Conservation (phyloP, 495 filamentous ascomycete genomes). For the Penicillium riverlandense region DNA sequence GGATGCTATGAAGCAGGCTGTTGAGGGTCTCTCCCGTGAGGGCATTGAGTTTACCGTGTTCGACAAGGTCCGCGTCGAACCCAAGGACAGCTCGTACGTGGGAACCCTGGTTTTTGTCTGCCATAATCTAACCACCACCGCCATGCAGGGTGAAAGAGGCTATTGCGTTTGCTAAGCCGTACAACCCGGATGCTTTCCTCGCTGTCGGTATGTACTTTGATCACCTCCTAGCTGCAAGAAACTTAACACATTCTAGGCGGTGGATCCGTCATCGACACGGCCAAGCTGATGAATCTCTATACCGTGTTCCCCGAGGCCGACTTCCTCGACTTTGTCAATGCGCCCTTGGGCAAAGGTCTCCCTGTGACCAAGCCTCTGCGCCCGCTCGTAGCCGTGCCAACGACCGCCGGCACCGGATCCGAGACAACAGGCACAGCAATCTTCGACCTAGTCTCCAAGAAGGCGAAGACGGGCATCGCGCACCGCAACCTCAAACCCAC, state of each 20-base stretch:
- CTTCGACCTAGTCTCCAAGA: conserved; percentile 84
- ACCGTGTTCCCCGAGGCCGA: conserved; percentile 78
- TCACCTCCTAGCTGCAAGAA: not conserved
- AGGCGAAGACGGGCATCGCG: conserved; percentile 90
- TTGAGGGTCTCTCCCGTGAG: conserved; percentile 67
- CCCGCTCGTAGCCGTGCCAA: conserved; percentile 88
- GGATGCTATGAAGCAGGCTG: conserved; percentile 76
- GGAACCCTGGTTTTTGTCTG: not conserved
- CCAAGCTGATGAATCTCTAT: conserved; percentile 98
- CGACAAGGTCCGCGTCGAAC: conserved; percentile 72
- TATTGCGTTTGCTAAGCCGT: conserved; percentile 73
- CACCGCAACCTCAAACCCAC: conserved; percentile 94
- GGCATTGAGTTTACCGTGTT: conserved; percentile 76
- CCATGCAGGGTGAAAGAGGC: conserved; percentile 67
- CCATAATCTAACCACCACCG: not conserved
- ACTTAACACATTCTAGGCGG: conserved; percentile 28
- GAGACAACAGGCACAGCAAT: conserved; percentile 98
- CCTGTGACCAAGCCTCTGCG: conserved; percentile 73
- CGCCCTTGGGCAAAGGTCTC: conserved; percentile 79
- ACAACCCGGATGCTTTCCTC: conserved; percentile 78
- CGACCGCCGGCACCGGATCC: conserved; percentile 88
- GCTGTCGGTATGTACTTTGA: conserved; percentile 61
- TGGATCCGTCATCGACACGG: conserved; percentile 89
- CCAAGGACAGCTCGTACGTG: conserved; percentile 82
- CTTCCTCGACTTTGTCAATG: conserved; percentile 96